Evolutionary conservation across 257 asterid species (phyloP), one percentile per base, ranked within the genome.

Genomic region (Catharanthus roseus): DNA sequence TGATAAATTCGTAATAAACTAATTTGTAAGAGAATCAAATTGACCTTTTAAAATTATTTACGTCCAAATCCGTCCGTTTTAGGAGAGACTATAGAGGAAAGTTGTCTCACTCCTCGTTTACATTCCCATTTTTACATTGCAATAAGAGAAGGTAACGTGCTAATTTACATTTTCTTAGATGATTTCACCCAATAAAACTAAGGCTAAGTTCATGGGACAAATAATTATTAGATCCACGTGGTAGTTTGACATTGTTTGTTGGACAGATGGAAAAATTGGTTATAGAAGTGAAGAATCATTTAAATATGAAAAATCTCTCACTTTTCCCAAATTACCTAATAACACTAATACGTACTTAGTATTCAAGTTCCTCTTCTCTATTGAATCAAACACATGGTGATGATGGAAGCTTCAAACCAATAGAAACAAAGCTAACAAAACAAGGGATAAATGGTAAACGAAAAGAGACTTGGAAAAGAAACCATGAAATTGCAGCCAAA

Each of bases 401-500:
- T 33, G 67, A 61, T 61, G 34, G 34, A 34, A 33, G 67, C 67
- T 60, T 60, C 13, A 60, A 62, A 62, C 47, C 67, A 34, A 62
- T 34, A 38, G 77, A 62, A 69, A 76, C 86, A 82, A 77, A 80
- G 70, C 63, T 54, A 81, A 49, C 74, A 66, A 77, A 38, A 82
- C 88, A 82, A 79, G n/a, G 63, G 84, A 79, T 73, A 83, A 69
- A 77, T 42, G 75, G 75, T 79, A 74, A 79, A 62, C 83, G 79
- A 78, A 75, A 77, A 71, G 72, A 29, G 83, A 34, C 80, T 75
- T 67, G n/a, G 80, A 80, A 79, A 81, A 82, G 72, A 75, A 77
- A 81, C 77, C 72, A 71, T 58, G 47, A 77, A 71, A 77, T 66
- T 51, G 76, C 65, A 49, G 71, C 63, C 71, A 51, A 21, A 56